phyloP scores from a whole-genome alignment of 2,329 filamentous ascomycete genomes.

The Aureobasidium musti region DNA sequence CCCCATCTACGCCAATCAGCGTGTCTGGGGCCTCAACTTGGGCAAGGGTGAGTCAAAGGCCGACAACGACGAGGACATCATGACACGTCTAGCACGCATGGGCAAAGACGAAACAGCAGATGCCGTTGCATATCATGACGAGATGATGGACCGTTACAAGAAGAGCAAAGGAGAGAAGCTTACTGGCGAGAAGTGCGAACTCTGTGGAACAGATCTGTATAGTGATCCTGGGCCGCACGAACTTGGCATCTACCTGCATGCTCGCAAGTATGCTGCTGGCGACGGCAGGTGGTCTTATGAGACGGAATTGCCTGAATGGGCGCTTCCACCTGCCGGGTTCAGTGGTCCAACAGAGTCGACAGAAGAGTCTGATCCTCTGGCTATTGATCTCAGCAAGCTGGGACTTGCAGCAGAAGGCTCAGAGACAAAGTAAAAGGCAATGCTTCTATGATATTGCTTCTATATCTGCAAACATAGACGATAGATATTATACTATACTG shows the following conservation, averaged over 20 bases:
- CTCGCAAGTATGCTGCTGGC: conserved; percentile 81
- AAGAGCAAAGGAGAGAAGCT: conserved; percentile 91
- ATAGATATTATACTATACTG: not conserved
- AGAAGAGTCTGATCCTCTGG: conserved; percentile 50
- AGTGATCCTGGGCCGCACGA: conserved; percentile 90
- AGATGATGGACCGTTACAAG: conserved; percentile 88
- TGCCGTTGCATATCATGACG: conserved; percentile 89
- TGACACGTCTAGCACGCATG: conserved; percentile 81
- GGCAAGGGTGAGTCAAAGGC: conserved; percentile 66
- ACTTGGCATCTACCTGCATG: conserved; percentile 90
- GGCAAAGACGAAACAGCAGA: conserved; percentile 91
- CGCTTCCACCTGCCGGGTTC: conserved; percentile 72
- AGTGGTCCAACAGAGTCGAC: conserved; percentile 70
- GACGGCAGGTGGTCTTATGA: conserved; percentile 84
- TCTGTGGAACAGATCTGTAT: conserved; percentile 87
- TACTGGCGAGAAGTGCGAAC: conserved; percentile 76
- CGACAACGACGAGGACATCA: conserved; percentile 85
- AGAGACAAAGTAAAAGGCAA: not conserved
- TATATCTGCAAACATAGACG: not conserved
- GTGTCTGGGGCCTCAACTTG: conserved; percentile 82
- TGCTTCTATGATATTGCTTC: not conserved
- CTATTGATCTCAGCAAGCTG: conserved; percentile 48
- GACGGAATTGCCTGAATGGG: conserved; percentile 83
- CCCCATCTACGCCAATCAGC: conserved; percentile 93
- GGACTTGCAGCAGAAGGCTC: conserved; percentile 32